A percentile compares a stretch with the other conserved stretches of the same genome.
Conservation (phyloP, 2,329 filamentous ascomycete genomes). For the Pyricularia pennisetigena region DNA sequence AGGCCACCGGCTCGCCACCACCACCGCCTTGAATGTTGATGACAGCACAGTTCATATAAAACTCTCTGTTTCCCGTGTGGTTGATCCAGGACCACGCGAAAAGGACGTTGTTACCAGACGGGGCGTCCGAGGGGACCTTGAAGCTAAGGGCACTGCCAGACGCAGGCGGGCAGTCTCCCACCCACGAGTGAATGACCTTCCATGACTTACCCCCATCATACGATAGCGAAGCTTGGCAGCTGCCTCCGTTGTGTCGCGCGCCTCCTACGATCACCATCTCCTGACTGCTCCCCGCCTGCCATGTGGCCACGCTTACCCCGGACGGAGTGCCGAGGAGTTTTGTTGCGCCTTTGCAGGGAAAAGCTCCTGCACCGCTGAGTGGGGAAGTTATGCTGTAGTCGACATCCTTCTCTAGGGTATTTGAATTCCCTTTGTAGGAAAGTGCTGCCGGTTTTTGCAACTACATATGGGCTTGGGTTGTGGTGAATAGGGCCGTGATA, state of each 20-base stretch:
- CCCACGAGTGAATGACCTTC: constrained; percentile 53
- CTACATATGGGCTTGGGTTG: constrained; percentile 44
- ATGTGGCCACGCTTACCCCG: constrained; percentile 49
- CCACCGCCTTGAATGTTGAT: constrained; percentile 44
- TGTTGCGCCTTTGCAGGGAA: constrained; percentile 63
- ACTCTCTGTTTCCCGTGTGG: constrained; percentile 66
- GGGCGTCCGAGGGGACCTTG: constrained; percentile 53
- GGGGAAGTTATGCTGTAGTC: constrained; percentile 68
- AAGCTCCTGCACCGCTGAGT: constrained; percentile 54
- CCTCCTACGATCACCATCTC: constrained; percentile 55
- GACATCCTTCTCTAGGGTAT: constrained; percentile 29
- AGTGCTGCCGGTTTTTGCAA: constrained; percentile 42
- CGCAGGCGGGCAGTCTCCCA: constrained; percentile 42
- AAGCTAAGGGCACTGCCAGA: constrained; percentile 47
- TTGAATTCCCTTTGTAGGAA: constrained; percentile 38
- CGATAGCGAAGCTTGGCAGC: constrained; percentile 66
- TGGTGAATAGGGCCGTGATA: constrained; percentile 16
- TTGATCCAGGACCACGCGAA: constrained; percentile 76
- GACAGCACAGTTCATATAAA: constrained; percentile 79
- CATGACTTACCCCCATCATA: constrained; percentile 64
- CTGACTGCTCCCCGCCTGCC: constrained; percentile 50
- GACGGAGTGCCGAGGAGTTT: constrained; percentile 33
- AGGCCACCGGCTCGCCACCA: constrained; percentile 1
- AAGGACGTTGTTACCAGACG: constrained; percentile 45
- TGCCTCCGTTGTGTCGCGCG: constrained; percentile 58